Base-by-base conservation (phyloP, 495 filamentous ascomycete species). In the Podospora pseudoanserina region DNA sequence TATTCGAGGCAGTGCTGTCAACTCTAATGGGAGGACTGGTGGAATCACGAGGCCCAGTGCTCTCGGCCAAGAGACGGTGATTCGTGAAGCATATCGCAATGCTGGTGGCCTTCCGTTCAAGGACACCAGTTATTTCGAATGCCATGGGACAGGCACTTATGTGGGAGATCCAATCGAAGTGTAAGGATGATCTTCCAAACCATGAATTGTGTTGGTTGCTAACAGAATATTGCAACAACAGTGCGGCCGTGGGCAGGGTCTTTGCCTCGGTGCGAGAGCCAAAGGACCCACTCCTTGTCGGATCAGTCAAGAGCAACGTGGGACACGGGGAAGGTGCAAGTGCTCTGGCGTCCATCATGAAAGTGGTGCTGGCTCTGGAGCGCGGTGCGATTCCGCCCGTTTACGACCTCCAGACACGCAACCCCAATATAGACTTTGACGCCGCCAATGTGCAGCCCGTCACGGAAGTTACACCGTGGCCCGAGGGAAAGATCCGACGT, bases 281-380 rank as follows among this genome's bases (percentile, higher is more conserved):
- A 15, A 60, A 4, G 15, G 70, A 80, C 0, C 79, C 80, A 0
- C 70, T 86, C 13, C 79, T 79, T 55, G 76, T 89, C 32, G 87
- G 86, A 16, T 84, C 84, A 0, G 77, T 88, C 1, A 88, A 89
- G 69, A 80, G 81, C 0, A 86, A 87, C 61, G 80, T 88, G 15
- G 85, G 87, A 1, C 87, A 89, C 70, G 56, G 79, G 0, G 87
- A 88, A 71, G 83, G 78, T 2, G 78, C 81, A 0, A 78, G 79
- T 27, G 86, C 86, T 18, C 75, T 88, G 5, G 77, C 83, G 0
- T 80, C 78, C 2, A 65, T 89, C 2, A 84, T 89, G 53, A 89
- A 89, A 66, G n/a, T 67, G 20, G 18, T 65, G 67, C 65, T 87
- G 63, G 82, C 83, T 60, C 73, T 89, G 4, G 83, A 89, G 65